Base-by-base conservation (phyloP, 192 early-diverging fungal genomes). In the Rhizophagus clarus region DNA sequence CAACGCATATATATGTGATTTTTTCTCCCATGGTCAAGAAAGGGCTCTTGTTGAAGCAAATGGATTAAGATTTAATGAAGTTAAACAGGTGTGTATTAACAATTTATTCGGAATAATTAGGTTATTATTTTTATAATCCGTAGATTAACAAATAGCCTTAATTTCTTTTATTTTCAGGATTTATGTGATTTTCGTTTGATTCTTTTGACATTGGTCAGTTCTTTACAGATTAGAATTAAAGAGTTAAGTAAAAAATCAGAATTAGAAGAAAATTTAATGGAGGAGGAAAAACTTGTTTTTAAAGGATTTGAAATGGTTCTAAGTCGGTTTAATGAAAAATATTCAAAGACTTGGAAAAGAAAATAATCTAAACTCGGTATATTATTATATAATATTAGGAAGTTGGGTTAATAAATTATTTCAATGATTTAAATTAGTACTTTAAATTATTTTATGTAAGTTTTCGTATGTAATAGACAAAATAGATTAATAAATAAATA, bases 21-120 rank as follows among this genome's bases (percentile, higher is more conserved):
- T 73, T 68, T 80, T 80, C 37, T 34, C 29, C 28, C 69, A 68
- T 45, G 79, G 81, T 20, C 70, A 82, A 34, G n/a, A 70, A 47
- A 22, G n/a, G n/a, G n/a, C n/a, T n/a, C n/a, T n/a, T 26, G 61
- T 74, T 42, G 7, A 71, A 29, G 47, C 68, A 47, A 82, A 82
- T 42, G 69, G n/a, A 69, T n/a, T 82, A 8, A 82, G 72, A 1
- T 24, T 15, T 2, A 64, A 67, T 32, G 81, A 81, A n/a, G 60
- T 81, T 26, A 81, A 80, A 80, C 67, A 31, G 14, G 67, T 69
- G 42, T 9, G 28, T 22, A 32, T 17, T 9, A 12, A 45, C 12
- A 12, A 45, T 4, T n/a, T n/a, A n/a, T n/a, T n/a, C n/a, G n/a
- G n/a, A n/a, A n/a, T n/a, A n/a, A n/a, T n/a, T n/a, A n/a, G n/a